Evolutionary conservation across 495 filamentous ascomycete species (phyloP).

Genomic region (Filosporella fistucella): DNA sequence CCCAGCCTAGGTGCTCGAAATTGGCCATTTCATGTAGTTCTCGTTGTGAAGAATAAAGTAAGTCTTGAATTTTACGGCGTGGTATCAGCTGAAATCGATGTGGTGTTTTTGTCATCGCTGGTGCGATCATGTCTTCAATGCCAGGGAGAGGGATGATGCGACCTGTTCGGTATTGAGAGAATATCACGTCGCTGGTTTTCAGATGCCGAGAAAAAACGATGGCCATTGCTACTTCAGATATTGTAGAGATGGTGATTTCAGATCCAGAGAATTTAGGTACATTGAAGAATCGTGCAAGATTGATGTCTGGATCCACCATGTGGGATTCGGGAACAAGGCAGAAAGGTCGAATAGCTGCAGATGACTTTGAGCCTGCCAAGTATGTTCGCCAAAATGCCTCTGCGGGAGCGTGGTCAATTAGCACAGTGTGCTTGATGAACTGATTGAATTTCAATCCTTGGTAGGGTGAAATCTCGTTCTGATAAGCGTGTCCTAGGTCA

Average conservation of each 20-base stretch:
- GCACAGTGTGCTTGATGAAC: background rate
- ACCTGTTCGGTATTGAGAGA: constrained; percentile 20
- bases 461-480: background rate
- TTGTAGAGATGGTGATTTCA: background rate
- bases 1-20: background rate
- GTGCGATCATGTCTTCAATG: constrained; percentile 8
- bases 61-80: background rate
- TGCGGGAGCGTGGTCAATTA: background rate
- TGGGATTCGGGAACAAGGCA: too few species aligned
- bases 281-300: background rate
- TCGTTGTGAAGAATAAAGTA: background rate
- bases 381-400: background rate
- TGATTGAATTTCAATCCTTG: background rate
- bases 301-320: too few species aligned
- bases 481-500: background rate
- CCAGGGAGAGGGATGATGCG: constrained; percentile 4
- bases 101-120: constrained; percentile 6
- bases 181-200: constrained; percentile 39
- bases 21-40: background rate
- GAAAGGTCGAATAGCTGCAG: too few species aligned
- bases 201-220: constrained; percentile 27
- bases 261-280: background rate
- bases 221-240: constrained; percentile 35
- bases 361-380: background rate
- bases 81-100: constrained; percentile 2